Base-by-base conservation (phyloP, 2,329 filamentous ascomycete species). In the Penicillium sclerotigenum region DNA sequence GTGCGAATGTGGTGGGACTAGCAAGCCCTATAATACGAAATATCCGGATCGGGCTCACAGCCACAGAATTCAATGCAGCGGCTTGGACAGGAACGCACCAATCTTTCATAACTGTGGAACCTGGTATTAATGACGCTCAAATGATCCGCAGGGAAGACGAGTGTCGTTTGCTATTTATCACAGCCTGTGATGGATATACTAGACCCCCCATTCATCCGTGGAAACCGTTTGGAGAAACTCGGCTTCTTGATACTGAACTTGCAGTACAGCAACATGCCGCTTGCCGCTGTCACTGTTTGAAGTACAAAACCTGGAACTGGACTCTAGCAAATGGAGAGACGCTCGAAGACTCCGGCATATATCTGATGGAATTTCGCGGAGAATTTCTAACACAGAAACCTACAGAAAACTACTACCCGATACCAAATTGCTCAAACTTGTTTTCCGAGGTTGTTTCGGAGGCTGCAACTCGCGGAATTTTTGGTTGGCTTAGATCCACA, bases 401-500 rank as follows among this genome's bases (percentile, higher is more conserved):
- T 36, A 24, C n/a, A 20, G 18, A 36, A 36, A 47, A 10, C 45
- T 24, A 47, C 31, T 47, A 47, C 45, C 41, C 41, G 41, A 43
- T 28, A 43, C 24, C 29, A 29, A 43, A 29, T 43, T 20, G 8
- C 31, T 47, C 6, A 33, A 14, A 5, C 26, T 11, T 46, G 2
- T 36, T 26, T 26, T 47, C 45, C 11, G 6, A 47, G 31, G 18
- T 47, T n/a, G 18, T 14, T 24, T 58, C 49, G 18, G 55, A 60
- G 33, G 45, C 14, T 10, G 56, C 52, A 10, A 58, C 55, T 11
- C 55, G 58, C 26, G 58, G 58, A 14, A 62, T 62, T 42, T 60
- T 62, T 28, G 28, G 24, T 29, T 60, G 55, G 58, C 37, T 62
- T 26, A 49, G 58, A 37, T 58, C 52, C 18, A 62, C 55, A 41